phyloP scores from a whole-genome alignment of 805 yeast species.

The Saturnispora gosingensis region DNA sequence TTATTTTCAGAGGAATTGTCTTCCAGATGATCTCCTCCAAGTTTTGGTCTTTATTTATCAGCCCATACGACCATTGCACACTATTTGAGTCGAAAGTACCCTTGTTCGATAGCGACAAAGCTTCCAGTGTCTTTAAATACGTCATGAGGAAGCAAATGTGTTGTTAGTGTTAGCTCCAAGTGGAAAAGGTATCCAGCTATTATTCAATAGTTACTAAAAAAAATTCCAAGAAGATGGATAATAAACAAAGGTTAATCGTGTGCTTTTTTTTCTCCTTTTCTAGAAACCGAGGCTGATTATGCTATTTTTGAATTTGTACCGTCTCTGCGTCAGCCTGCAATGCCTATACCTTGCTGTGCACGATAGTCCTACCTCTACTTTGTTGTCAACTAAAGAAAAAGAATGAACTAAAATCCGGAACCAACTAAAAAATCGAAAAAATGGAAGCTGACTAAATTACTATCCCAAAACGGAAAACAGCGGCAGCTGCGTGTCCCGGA shows the following conservation, averaged over 20 bases:
- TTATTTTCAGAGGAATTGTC: conserved; percentile 17
- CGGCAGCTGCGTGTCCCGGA: neutral
- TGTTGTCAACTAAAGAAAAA: neutral
- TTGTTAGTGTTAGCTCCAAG: neutral
- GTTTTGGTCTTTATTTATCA: neutral
- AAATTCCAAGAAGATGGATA: neutral
- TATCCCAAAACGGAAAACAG: neutral
- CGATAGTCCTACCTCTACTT: neutral
- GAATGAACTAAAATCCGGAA: neutral
- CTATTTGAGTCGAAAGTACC: conserved; percentile 6
- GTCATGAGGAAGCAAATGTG: neutral
- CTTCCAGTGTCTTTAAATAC: neutral
- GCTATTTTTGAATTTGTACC: neutral
- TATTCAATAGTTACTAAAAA: neutral
- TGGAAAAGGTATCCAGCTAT: neutral
- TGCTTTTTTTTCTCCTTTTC: neutral
- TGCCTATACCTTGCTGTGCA: neutral
- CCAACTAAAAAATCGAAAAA: neutral
- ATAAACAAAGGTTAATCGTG: neutral
- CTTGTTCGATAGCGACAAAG: neutral
- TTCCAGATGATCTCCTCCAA: conserved; percentile 16
- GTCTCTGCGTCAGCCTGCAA: neutral
- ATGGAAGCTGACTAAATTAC: neutral
- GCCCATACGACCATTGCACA: conserved; percentile 9
- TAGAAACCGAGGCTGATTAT: neutral